Percentiles rank a stretch among this genome's conserved stretches.
Conservation (phyloP, 2,329 filamentous ascomycete species). For the Ceratocystis cacaofunesta region DNA sequence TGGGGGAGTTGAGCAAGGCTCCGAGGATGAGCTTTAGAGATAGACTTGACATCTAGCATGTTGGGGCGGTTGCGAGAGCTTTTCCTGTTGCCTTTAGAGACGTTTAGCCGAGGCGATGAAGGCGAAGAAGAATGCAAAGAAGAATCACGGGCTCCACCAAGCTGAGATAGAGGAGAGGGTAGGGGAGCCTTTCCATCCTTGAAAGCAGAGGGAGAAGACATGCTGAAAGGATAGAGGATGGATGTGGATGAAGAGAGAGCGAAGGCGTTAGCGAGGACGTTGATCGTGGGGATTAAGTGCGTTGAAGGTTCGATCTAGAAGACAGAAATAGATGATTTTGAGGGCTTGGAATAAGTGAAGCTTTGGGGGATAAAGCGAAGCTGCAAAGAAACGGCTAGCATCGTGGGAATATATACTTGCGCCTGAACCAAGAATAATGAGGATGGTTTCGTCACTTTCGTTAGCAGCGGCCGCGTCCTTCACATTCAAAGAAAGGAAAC, state of each 20-base stretch:
- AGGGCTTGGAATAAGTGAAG: not conserved
- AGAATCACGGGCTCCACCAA: not conserved
- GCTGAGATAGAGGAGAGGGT: not conserved
- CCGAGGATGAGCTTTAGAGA: not conserved
- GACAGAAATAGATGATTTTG: not conserved
- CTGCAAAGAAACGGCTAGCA: not conserved
- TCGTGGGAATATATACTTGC: not conserved
- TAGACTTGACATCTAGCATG: not conserved
- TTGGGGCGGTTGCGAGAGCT: not conserved
- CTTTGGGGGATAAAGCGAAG: not conserved
- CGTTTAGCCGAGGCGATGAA: not conserved
- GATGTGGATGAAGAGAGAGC: not conserved
- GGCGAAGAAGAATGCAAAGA: not conserved
- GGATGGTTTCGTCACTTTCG: not conserved
- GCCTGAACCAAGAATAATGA: not conserved
- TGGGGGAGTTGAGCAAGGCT: slow-evolving; percentile 12
- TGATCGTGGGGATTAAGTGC: too few relatives aligned
- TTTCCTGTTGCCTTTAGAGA: not conserved
- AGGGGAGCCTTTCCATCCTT: not conserved
- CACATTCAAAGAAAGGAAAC: not conserved
- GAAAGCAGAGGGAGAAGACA: not conserved
- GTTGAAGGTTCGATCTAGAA: not conserved
- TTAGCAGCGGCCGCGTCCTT: not conserved
- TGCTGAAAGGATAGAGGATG: not conserved
- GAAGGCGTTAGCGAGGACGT: not conserved